These are phyloP conservation scores for Russula earlei DNA, from an alignment of 768 basidiomycete genomes.

Conservation along the genomic window DNA sequence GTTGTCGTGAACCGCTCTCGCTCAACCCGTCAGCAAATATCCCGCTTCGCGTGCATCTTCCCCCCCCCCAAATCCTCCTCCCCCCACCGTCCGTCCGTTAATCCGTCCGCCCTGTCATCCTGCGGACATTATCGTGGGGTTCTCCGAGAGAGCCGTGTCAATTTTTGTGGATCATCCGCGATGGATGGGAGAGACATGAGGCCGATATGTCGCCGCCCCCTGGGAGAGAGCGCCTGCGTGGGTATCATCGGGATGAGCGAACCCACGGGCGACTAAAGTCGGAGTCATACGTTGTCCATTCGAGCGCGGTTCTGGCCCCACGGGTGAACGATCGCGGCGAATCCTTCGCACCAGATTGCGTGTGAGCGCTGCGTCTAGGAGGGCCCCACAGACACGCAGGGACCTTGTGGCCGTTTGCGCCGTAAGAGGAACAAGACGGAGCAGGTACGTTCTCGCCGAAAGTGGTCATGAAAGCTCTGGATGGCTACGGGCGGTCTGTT, in stretches of 20 bases:
- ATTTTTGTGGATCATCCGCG: neutral
- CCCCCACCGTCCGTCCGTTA: neutral
- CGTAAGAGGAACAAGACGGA: neutral
- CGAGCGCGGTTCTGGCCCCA: neutral
- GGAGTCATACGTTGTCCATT: neutral
- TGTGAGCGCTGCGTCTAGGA: neutral
- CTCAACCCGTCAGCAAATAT: slow-evolving; percentile 7
- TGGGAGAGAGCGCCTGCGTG: neutral
- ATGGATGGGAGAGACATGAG: neutral
- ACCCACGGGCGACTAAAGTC: neutral
- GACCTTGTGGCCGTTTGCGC: slow-evolving; percentile 1
- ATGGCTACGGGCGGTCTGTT: slow-evolving; percentile 9
- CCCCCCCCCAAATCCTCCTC: neutral
- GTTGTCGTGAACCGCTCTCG: too few relatives aligned
- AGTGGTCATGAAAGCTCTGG: neutral
- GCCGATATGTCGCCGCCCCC: neutral
- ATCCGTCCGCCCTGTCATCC: neutral
- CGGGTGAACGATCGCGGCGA: slow-evolving; percentile 4
- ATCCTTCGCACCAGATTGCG: neutral
- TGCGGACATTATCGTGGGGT: slow-evolving; percentile 5
- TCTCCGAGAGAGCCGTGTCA: neutral
- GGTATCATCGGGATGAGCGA: neutral
- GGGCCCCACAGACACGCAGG: neutral
- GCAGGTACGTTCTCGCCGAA: slow-evolving; percentile 15
- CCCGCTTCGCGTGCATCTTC: neutral